phyloP scores from a whole-genome alignment of 192 early-diverging fungal genomes.

The Geranomyces variabilis region DNA sequence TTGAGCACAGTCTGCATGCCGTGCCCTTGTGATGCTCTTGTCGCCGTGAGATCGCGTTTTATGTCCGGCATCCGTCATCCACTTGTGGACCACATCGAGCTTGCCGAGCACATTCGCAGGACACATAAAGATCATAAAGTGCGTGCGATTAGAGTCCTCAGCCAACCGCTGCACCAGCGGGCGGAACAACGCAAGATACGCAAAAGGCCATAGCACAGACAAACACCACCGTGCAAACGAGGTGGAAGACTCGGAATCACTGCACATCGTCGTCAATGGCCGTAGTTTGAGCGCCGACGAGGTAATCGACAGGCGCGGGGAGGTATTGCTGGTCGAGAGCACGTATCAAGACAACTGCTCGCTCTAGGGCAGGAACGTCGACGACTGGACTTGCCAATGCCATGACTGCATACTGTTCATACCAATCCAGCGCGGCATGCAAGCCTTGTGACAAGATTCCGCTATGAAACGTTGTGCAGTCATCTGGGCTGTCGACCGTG shows the following conservation, averaged over 20 bases:
- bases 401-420: not conserved
- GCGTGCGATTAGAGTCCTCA: slow-evolving; percentile 38
- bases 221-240: slow-evolving; percentile 38
- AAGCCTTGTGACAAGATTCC: slow-evolving; percentile 37
- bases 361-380: not conserved
- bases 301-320: slow-evolving; percentile 2
- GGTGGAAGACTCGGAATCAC: slow-evolving; percentile 40
- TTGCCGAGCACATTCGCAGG: slow-evolving; percentile 44
- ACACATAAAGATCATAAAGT: slow-evolving; percentile 46
- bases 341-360: slow-evolving; percentile 1
- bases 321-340: slow-evolving; percentile 32
- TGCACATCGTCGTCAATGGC: slow-evolving; percentile 7
- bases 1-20: too few relatives aligned
- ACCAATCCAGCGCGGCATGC: slow-evolving; percentile 34
- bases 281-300: not conserved
- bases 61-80: slow-evolving; percentile 3
- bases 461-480: slow-evolving; percentile 35
- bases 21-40: too few relatives aligned
- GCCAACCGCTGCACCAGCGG: slow-evolving; percentile 28
- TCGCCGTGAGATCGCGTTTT: too few relatives aligned
- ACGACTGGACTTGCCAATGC: not conserved
- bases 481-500: slow-evolving; percentile 19
- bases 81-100: slow-evolving; percentile 35
- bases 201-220: slow-evolving; percentile 13
- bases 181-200: slow-evolving; percentile 39